Evolutionary conservation across 208 protist species (phyloP).

Genomic region (Trichomonas tenax): DNA sequence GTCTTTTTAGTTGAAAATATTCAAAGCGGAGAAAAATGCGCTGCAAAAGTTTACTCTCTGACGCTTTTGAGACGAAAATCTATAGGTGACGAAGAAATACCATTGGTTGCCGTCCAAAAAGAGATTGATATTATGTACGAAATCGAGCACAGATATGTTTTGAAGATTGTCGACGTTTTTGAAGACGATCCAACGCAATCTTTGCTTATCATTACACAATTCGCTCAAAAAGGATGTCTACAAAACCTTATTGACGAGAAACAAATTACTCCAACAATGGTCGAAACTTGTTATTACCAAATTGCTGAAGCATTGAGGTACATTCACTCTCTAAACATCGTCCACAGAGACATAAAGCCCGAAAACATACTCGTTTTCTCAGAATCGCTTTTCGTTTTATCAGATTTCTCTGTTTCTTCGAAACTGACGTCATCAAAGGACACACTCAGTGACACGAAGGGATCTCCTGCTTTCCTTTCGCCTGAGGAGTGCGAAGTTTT

Average conservation of each 20-base stretch:
- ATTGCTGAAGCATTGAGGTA: neutral
- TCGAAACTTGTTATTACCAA: neutral
- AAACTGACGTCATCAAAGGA: neutral
- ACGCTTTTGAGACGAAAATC: neutral
- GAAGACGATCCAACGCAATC: neutral
- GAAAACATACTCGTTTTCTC: neutral
- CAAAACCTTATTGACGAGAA: neutral
- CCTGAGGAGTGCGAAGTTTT: neutral
- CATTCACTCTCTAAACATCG: neutral
- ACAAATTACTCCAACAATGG: neutral
- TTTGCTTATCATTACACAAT: neutral
- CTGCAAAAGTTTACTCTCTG: neutral
- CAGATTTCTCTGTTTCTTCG: neutral
- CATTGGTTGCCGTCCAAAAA: neutral
- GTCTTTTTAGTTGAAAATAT: neutral
- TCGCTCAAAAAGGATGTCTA: neutral
- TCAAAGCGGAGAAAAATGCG: neutral
- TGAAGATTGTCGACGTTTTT: neutral
- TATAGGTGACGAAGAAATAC: neutral
- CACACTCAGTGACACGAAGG: neutral
- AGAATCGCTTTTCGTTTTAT: neutral
- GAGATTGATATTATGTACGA: neutral
- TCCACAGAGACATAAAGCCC: conserved; percentile 12
- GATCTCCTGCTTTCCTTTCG: neutral
- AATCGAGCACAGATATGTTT: neutral